Percentiles rank a stretch among this genome's conserved stretches.
Conservation (phyloP, 257 asterid genomes). For the Solanum pimpinellifolium region DNA sequence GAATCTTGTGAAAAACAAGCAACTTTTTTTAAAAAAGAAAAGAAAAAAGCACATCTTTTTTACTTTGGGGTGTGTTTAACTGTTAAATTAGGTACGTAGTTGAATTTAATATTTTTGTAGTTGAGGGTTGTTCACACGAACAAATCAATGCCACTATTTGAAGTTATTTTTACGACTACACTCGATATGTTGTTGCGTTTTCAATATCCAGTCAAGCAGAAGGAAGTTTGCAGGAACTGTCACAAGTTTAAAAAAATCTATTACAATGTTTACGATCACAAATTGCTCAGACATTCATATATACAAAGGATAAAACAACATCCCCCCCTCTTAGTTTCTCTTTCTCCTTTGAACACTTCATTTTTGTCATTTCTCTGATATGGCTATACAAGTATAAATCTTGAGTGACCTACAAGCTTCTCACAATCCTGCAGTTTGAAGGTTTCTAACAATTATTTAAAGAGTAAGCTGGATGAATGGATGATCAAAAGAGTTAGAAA, state of each 20-base stretch:
- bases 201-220: not conserved
- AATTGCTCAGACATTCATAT: not conserved
- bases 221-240: not conserved
- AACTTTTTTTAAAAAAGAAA: not conserved
- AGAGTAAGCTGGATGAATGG: not conserved
- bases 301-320: not conserved
- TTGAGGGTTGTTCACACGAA: not conserved
- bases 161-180: not conserved
- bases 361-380: not conserved
- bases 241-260: not conserved
- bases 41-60: not conserved
- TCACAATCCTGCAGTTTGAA: conserved; percentile 20
- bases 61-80: not conserved
- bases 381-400: not conserved
- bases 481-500: not conserved
- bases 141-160: not conserved
- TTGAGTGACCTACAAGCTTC: conserved; percentile 5
- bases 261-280: not conserved
- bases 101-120: not conserved
- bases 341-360: not conserved
- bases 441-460: not conserved
- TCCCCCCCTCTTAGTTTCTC: not conserved
- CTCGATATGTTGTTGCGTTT: not conserved
- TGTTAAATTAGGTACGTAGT: not conserved
- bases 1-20: conserved; percentile 22